phyloP scores from a whole-genome alignment of 202 grass and related monocot genomes.

The Schoenoplectus triqueter region DNA sequence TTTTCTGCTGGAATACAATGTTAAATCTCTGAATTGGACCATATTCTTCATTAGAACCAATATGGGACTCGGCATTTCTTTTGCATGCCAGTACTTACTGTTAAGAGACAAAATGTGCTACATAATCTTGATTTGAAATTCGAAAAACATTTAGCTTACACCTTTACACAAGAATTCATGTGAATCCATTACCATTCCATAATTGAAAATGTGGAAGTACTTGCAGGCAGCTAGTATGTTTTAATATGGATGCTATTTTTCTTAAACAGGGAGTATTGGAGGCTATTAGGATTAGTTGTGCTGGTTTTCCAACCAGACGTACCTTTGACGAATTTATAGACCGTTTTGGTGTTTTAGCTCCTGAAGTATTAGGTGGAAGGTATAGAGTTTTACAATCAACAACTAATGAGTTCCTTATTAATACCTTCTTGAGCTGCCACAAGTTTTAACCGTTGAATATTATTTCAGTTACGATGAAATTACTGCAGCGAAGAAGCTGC shows the following conservation, averaged over 20 bases:
- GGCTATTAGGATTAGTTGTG: constrained; percentile 94
- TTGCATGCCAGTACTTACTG: constrained; percentile 18
- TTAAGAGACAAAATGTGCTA: constrained; percentile 9
- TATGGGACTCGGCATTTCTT: neutral
- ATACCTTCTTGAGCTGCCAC: neutral
- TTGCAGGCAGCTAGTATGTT: constrained; percentile 6
- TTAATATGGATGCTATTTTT: constrained; percentile 22
- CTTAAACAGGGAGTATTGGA: constrained; percentile 84
- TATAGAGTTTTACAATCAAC: constrained; percentile 42
- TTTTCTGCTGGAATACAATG: neutral
- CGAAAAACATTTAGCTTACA: neutral
- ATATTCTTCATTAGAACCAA: constrained; percentile 5
- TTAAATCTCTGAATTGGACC: neutral
- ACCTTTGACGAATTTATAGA: constrained; percentile 89
- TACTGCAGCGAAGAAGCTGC: constrained; percentile 63
- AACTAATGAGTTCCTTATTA: neutral
- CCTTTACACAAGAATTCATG: neutral
- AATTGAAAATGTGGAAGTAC: constrained; percentile 8
- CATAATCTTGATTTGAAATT: neutral
- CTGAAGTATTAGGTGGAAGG: constrained; percentile 70
- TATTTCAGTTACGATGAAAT: constrained; percentile 70
- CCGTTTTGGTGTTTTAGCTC: constrained; percentile 84
- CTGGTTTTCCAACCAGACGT: constrained; percentile 88
- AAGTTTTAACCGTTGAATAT: constrained; percentile 19
- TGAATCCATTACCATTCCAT: neutral